These are phyloP conservation scores for Arthrobotrys megalospora DNA, from an alignment of 2,329 filamentous ascomycete genomes.

Conservation along the genomic window DNA sequence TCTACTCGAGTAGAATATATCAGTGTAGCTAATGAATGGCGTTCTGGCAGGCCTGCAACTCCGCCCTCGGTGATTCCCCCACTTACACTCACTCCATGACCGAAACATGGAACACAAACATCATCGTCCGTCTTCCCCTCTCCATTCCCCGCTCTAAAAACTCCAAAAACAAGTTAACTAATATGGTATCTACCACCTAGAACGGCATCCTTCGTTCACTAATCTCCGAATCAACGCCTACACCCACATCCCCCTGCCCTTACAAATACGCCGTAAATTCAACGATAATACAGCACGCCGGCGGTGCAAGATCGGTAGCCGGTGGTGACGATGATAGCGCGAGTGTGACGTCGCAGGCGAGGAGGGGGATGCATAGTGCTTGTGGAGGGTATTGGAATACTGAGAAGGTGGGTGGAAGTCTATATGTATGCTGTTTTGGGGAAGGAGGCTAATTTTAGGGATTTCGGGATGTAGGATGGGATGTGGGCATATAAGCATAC, in stretches of 20 bases:
- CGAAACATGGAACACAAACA: slow-evolving; percentile 88
- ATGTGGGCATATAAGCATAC: slow-evolving; percentile 93
- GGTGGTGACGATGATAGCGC: slow-evolving; percentile 72
- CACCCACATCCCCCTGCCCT: slow-evolving; percentile 72
- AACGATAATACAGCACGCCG: slow-evolving; percentile 94
- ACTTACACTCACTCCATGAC: slow-evolving; percentile 91
- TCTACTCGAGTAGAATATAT: slow-evolving; percentile 7
- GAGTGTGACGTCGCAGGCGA: slow-evolving; percentile 79
- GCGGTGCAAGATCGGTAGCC: slow-evolving; percentile 70
- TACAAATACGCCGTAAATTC: slow-evolving; percentile 98
- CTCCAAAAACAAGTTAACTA: neutral
- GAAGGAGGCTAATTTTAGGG: slow-evolving; percentile 7
- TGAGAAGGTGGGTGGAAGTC: slow-evolving; percentile 73
- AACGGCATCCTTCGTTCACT: slow-evolving; percentile 83
- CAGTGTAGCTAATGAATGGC: slow-evolving; percentile 34
- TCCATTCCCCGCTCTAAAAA: slow-evolving; percentile 6
- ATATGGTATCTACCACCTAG: slow-evolving; percentile 68
- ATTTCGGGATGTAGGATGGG: slow-evolving; percentile 72
- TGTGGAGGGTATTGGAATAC: slow-evolving; percentile 91
- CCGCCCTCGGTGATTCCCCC: slow-evolving; percentile 79
- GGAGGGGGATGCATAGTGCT: slow-evolving; percentile 90
- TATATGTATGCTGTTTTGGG: neutral
- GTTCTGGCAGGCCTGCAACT: slow-evolving; percentile 80
- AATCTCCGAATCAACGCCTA: slow-evolving; percentile 80
- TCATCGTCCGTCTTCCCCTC: slow-evolving; percentile 79